Percentiles rank a stretch among this genome's conserved stretches.
Evolutionary conservation across 495 filamentous ascomycete genomes (phyloP).

Genomic region (Annulohypoxylon bovei): DNA sequence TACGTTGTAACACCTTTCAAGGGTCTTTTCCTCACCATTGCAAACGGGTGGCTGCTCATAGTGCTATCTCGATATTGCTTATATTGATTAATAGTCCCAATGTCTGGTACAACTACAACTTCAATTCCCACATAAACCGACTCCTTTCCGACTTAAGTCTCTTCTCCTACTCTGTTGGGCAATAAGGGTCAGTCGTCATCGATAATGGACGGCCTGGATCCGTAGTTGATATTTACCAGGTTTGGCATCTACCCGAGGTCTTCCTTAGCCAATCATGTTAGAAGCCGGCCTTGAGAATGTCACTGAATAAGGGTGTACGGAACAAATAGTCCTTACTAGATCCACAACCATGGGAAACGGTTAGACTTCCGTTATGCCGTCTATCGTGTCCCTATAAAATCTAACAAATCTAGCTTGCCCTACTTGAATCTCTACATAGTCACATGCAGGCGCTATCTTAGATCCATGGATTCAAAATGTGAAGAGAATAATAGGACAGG

Average conservation of each 20-base stretch:
- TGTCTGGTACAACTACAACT: slow-evolving; percentile 25
- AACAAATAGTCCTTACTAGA: slow-evolving; percentile 2
- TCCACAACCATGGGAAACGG: slow-evolving; percentile 4
- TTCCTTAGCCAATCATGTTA: slow-evolving; percentile 14
- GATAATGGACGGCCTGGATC: slow-evolving; percentile 4
- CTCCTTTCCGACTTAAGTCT: neutral
- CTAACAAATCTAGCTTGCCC: neutral
- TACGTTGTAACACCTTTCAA: neutral
- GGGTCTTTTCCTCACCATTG: neutral
- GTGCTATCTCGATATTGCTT: slow-evolving; percentile 22
- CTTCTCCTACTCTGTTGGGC: neutral
- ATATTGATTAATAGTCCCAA: slow-evolving; percentile 29
- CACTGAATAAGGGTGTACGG: neutral
- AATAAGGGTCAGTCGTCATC: slow-evolving; percentile 19
- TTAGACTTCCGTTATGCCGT: neutral
- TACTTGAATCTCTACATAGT: slow-evolving; percentile 1
- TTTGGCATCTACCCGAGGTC: slow-evolving; percentile 26
- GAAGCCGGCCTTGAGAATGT: neutral
- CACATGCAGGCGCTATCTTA: slow-evolving; percentile 2
- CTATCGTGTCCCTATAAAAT: slow-evolving; percentile 1
- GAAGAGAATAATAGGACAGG: neutral
- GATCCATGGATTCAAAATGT: neutral
- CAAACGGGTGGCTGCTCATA: slow-evolving; percentile 35
- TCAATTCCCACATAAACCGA: slow-evolving; percentile 12
- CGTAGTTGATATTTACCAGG: slow-evolving; percentile 7